phyloP scores from a whole-genome alignment of 139 green algal genomes.

The Nannochloris sp. region DNA sequence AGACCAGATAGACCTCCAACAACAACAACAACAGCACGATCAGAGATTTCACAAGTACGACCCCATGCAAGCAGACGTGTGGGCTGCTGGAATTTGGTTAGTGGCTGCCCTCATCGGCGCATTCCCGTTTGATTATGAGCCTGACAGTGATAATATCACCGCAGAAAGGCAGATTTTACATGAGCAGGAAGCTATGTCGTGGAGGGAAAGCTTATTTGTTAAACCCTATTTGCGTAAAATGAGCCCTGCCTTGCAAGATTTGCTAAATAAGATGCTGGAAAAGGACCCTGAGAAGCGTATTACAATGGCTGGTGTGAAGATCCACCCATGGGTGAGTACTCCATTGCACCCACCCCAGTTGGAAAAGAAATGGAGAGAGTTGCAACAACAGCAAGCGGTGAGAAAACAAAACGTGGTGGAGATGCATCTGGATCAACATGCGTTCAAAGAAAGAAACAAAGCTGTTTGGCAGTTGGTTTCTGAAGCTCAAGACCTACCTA shows the following conservation, averaged over 20 bases:
- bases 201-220: slow-evolving; percentile 29
- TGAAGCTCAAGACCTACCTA: too few relatives aligned
- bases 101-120: slow-evolving; percentile 75
- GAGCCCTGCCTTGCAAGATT: slow-evolving; percentile 8
- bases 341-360: background rate
- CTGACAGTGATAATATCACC: background rate
- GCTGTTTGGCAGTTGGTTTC: too few relatives aligned
- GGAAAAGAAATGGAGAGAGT: slow-evolving; percentile 1
- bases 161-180: slow-evolving; percentile 22
- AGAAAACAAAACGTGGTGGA: too few relatives aligned
- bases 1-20: background rate
- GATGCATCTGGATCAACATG: background rate
- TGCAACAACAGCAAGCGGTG: background rate
- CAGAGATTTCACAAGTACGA: slow-evolving; percentile 40
- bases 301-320: slow-evolving; percentile 24
- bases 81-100: slow-evolving; percentile 61
- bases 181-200: slow-evolving; percentile 2
- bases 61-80: slow-evolving; percentile 52
- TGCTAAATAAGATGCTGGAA: slow-evolving; percentile 43
- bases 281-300: slow-evolving; percentile 31
- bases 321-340: slow-evolving; percentile 39
- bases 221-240: slow-evolving; percentile 26
- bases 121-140: slow-evolving; percentile 77
- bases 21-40: too few relatives aligned
- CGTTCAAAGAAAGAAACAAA: background rate